Conservation (phyloP, 2,329 filamentous ascomycete species). For the Xylariaceae sp. region DNA sequence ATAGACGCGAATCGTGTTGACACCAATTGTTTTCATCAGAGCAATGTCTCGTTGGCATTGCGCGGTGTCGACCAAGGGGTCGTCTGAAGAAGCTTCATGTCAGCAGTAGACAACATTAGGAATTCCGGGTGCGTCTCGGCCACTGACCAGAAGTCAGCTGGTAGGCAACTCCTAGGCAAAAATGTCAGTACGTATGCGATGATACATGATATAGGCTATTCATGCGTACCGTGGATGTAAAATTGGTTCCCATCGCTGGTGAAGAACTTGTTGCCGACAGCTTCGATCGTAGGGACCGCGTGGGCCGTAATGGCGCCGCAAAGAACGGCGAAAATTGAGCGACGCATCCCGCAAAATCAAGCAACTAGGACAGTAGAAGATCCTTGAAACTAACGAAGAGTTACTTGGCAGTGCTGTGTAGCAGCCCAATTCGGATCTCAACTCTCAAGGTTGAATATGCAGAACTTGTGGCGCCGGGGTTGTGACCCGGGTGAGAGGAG, state of each 20-base stretch:
- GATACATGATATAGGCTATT: background rate
- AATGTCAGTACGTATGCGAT: conserved; percentile 9
- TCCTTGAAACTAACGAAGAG: background rate
- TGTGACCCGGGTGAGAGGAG: background rate
- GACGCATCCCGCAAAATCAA: conserved; percentile 36
- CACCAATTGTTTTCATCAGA: conserved; percentile 75
- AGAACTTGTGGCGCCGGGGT: background rate
- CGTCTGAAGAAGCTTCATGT: conserved; percentile 41
- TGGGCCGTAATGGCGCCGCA: conserved; percentile 34
- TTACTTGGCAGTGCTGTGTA: background rate
- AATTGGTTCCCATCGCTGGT: conserved; percentile 74
- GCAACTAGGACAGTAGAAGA: conserved; percentile 4
- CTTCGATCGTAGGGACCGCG: conserved; percentile 47
- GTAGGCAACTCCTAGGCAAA: conserved; percentile 64
- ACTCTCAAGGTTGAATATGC: background rate
- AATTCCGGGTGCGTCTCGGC: background rate
- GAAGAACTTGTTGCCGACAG: conserved; percentile 80
- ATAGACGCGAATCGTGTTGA: conserved; percentile 84
- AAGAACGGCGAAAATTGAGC: conserved; percentile 35
- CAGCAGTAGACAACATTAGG: background rate
- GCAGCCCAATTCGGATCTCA: background rate
- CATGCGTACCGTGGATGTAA: conserved; percentile 68
- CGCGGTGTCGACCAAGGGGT: conserved; percentile 69
- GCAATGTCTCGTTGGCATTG: conserved; percentile 73
- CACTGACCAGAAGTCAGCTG: conserved; percentile 46